Conservation (phyloP, 345 rosid genomes). For the Syzygium aqueum region DNA sequence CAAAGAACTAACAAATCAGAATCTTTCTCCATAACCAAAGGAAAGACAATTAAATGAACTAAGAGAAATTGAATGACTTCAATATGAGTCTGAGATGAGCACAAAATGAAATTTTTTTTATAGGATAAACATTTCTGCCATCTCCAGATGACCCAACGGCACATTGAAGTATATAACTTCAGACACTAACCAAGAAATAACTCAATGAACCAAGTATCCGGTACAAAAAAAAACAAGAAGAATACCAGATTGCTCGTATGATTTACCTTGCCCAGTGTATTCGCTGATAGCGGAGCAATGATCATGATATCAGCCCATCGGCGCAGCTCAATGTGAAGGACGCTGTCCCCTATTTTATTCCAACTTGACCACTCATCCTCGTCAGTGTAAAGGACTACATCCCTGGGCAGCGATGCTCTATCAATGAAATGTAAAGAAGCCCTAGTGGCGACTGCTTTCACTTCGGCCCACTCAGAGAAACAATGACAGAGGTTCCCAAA, state of each 20-base stretch:
- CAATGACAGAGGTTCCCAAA: conserved; percentile 79
- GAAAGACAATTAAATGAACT: not conserved
- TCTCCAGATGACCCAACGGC: not conserved
- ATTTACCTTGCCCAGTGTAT: conserved; percentile 85
- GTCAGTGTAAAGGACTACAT: conserved; percentile 65
- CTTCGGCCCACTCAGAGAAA: conserved; percentile 89
- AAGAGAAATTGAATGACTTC: not conserved
- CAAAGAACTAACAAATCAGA: not conserved
- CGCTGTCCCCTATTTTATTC: conserved; percentile 77
- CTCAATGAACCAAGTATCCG: not conserved
- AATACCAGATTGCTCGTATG: not conserved
- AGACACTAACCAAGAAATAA: not conserved
- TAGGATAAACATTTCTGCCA: not conserved
- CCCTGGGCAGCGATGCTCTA: conserved; percentile 54
- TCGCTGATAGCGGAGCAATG: conserved; percentile 88
- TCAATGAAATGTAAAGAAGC: conserved; percentile 83
- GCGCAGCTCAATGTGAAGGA: conserved; percentile 87
- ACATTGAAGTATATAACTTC: not conserved
- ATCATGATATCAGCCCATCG: conserved; percentile 95
- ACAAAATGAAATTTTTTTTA: not conserved
- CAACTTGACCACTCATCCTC: conserved; percentile 90
- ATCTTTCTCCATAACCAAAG: not conserved
- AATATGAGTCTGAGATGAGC: not conserved
- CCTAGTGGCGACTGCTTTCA: conserved; percentile 67
- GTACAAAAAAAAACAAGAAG: not conserved